Evolutionary conservation across 176 grass and related monocot genomes (phyloP), one percentile per base, ranked within the genome.

Genomic region (Paspalum notatum): DNA sequence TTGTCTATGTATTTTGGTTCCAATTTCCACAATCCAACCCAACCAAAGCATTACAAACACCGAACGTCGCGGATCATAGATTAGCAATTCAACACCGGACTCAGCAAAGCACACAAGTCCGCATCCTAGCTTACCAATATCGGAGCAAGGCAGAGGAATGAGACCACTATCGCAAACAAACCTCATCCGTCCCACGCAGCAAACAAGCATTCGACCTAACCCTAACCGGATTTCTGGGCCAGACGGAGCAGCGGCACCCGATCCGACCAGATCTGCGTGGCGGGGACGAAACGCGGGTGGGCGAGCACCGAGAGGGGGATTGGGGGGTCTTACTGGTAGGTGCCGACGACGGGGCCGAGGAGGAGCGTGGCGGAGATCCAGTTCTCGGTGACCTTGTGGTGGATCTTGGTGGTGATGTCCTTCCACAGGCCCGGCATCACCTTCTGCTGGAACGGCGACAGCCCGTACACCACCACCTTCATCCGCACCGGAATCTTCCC

Each of bases 381-480:
- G 90, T 99, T 99, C 90, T 99, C 96, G 27, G 93, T 84, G 55
- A 99, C 92, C 96, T 95, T 99, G 75, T 93, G 96, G 88, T 95
- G 92, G 90, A 99, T 91, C 90, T 99, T 99, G 82, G 86, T 85
- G 71, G 96, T 91, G 89, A 99, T 57, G 77, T 99, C 96, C 88
- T 95, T 95, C 96, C 96, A 99, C 71, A 99, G 76, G 38, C 96
- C 96, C 13, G 92, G 59, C 96, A 99, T 99, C 78, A 99, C 86
- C 84, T 99, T 93, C 96, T 99, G 96, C 82, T 99, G 96, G 90
- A 99, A 99, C 75, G 96, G 96, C 49, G 96, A 99, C 71, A 99
- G 89, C 16, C 90, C 66, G 73, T 99, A 99, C 70, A 99, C 88
- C 86, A 95, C 96, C 76, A 93, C 96, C 96, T 95, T 99, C 93